A percentile compares a stretch with the other conserved stretches of the same genome.
Conservation (phyloP, 768 basidiomycete genomes). For the Podaxis sp. region DNA sequence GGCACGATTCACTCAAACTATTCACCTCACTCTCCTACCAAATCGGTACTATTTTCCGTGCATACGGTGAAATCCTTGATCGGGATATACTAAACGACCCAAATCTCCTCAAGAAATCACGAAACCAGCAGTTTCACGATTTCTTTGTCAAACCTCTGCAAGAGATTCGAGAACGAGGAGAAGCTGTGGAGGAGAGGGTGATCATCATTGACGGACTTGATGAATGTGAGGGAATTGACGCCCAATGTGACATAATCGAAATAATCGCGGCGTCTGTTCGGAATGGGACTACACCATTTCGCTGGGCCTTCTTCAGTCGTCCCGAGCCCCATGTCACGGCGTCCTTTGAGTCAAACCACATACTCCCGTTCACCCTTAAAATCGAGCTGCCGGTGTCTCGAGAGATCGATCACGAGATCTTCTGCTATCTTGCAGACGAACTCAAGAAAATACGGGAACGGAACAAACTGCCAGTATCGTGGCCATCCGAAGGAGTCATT, state of each 20-base stretch:
- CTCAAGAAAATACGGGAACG: not conserved
- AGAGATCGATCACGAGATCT: slow-evolving; percentile 4
- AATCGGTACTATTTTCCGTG: no score
- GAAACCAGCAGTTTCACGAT: no score
- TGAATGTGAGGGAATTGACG: not conserved
- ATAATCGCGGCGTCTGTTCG: not conserved
- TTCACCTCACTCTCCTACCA: no score
- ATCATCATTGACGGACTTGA: no score
- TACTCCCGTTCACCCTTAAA: not conserved
- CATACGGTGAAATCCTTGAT: no score
- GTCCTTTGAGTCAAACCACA: not conserved
- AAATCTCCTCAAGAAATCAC: no score
- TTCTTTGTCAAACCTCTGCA: no score
- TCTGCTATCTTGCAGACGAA: slow-evolving; percentile 5
- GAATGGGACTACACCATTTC: not conserved
- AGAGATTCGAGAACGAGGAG: no score
- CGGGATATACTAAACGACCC: no score
- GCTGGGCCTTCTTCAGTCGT: not conserved
- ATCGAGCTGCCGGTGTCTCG: slow-evolving; percentile 1
- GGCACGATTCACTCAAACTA: no score
- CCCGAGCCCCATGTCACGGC: not conserved
- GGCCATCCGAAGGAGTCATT: slow-evolving; percentile 9
- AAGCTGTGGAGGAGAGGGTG: no score
- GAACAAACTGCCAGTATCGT: not conserved
- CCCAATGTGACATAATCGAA: not conserved